Base-by-base conservation (phyloP, 176 grass and related monocot species). In the Musa itinerans region DNA sequence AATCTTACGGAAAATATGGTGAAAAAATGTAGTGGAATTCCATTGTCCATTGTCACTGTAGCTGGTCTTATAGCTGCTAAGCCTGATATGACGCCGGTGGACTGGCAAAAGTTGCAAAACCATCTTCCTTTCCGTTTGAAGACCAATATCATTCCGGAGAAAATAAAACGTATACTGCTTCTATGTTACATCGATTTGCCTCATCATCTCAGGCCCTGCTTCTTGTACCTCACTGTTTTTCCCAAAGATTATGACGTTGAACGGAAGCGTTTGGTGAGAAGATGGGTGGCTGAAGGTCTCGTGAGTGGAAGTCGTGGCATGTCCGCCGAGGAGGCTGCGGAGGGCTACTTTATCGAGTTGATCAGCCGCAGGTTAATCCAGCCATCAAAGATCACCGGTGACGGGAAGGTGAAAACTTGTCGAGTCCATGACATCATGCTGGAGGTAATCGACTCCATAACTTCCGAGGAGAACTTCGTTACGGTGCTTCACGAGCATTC, bases 201-300 rank as follows among this genome's bases (percentile, higher is more conserved):
- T 2, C 82, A 84, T 68, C 3, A 81, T 67, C 71, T 84, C 51
- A 86, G 86, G 25, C 78, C 77, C 16, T 83, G 85, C 25, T 78
- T 89, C 63, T 69, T 86, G 25, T 89, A 89, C 24, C 83, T 89
- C 3, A 78, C 58, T 69, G 74, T 89, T n/a, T 89, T 86, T 12
- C 83, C 83, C 2, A 53, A 86, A 76, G 81, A 89, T 65, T 78
- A 73, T 76, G 65, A 86, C 74, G 83, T 91, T 10, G 74, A 56
- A n/a, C 21, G 76, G 12, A 80, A 43, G 15, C 70, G 48, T 22
- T 43, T 89, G 70, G 14, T 86, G 50, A 73, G 68, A 49, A 65
- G 80, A 24, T 89, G 87, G 87, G 74, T 89, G 72, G 76, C 80
- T 27, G 87, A 89, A 55, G 87, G 83, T 2, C 68, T 80, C 56